Percentiles rank a stretch among this genome's conserved stretches.
Conservation (phyloP, 2,329 filamentous ascomycete genomes). For the Pseudogymnoascus sp. region DNA sequence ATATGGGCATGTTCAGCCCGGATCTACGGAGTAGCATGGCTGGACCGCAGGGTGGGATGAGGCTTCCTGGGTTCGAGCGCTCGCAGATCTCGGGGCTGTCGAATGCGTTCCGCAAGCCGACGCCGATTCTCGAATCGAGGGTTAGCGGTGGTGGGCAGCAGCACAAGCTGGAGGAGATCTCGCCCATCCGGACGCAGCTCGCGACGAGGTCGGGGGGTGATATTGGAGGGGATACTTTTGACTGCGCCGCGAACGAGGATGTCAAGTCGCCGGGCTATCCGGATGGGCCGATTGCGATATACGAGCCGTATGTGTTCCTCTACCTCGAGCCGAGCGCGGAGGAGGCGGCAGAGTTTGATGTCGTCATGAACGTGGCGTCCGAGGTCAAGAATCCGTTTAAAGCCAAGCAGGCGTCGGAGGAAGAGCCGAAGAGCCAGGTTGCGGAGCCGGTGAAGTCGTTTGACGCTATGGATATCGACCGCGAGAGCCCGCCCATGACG, state of each 20-base stretch:
- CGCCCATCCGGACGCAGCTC: conserved; percentile 51
- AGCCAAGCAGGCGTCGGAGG: conserved; percentile 26
- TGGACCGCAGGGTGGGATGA: conserved; percentile 47
- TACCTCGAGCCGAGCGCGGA: conserved; percentile 74
- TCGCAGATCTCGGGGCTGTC: conserved; percentile 51
- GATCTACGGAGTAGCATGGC: background rate
- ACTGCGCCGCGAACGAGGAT: conserved; percentile 66
- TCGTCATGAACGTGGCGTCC: conserved; percentile 76
- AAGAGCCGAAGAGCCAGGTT: conserved; percentile 17
- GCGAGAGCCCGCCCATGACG: conserved; percentile 36
- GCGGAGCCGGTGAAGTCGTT: conserved; percentile 23
- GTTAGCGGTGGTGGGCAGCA: background rate
- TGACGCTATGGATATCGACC: conserved; percentile 26
- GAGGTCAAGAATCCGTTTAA: conserved; percentile 72
- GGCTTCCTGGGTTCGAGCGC: conserved; percentile 37
- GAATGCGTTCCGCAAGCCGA: conserved; percentile 14
- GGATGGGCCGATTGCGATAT: conserved; percentile 73
- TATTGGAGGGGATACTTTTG: conserved; percentile 52
- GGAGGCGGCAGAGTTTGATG: conserved; percentile 68
- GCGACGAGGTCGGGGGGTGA: conserved; percentile 44
- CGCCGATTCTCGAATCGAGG: conserved; percentile 19
- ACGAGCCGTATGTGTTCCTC: conserved; percentile 66
- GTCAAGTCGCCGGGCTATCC: conserved; percentile 77
- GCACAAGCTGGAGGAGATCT: conserved; percentile 30
- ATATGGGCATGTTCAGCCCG: conserved; percentile 8